These are phyloP conservation scores for Heterococcus sp. DNA, from an alignment of 108 stramenopile genomes.

Conservation along the genomic window DNA sequence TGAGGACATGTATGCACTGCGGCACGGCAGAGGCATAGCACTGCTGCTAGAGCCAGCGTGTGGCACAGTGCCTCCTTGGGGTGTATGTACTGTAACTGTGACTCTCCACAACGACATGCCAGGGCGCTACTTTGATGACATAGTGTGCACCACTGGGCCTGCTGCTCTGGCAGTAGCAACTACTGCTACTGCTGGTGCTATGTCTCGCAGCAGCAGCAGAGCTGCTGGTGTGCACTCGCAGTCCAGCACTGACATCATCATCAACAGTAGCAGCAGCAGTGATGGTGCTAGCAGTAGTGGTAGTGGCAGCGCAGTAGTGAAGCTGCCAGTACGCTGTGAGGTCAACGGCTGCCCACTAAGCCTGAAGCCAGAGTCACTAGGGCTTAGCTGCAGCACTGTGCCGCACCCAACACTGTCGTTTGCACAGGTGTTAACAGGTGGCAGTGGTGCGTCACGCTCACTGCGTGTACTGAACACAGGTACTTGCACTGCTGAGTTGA, in stretches of 20 bases:
- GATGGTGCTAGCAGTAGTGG: neutral
- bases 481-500: no score
- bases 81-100: slow-evolving; percentile 39
- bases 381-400: slow-evolving; percentile 30
- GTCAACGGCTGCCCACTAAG: slow-evolving; percentile 52
- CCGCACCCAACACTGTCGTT: slow-evolving; percentile 25
- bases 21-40: slow-evolving; percentile 41
- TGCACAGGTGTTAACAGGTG: slow-evolving; percentile 1
- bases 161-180: slow-evolving; percentile 1
- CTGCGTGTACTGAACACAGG: neutral
- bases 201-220: no score
- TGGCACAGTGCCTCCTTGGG: slow-evolving; percentile 55
- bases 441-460: neutral
- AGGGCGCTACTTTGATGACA: slow-evolving; percentile 52
- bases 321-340: slow-evolving; percentile 28
- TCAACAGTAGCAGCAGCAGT: neutral
- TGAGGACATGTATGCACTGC: slow-evolving; percentile 47
- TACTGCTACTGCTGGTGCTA: no score
- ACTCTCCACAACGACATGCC: slow-evolving; percentile 59
- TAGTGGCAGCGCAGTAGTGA: neutral
- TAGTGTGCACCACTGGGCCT: slow-evolving; percentile 30
- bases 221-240: no score
- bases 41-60: slow-evolving; percentile 34
- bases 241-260: neutral
- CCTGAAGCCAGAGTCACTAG: slow-evolving; percentile 36